Evolutionary conservation across 202 grass and related monocot species (phyloP).

Genomic region (Thinopyrum obtusiflorum): DNA sequence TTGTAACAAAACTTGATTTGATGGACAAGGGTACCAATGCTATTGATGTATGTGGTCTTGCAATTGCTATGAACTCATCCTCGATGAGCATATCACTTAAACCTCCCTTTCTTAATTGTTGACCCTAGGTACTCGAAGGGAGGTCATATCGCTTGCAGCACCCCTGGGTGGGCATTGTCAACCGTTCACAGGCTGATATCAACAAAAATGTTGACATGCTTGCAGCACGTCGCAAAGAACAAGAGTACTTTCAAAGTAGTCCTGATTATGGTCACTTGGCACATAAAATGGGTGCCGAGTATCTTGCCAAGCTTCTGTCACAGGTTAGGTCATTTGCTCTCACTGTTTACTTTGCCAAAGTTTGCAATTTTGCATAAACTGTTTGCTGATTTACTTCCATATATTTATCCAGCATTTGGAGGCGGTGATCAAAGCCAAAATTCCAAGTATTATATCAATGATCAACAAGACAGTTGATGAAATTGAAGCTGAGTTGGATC

Average conservation of each 20-base stretch:
- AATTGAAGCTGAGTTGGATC: slow-evolving; percentile 93
- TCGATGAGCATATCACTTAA: neutral
- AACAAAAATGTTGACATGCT: slow-evolving; percentile 99
- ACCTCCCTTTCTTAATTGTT: neutral
- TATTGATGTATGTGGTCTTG: slow-evolving; percentile 68
- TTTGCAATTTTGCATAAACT: neutral
- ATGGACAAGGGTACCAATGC: slow-evolving; percentile 99
- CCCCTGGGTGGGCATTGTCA: slow-evolving; percentile 97
- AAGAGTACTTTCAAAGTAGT: slow-evolving; percentile 91
- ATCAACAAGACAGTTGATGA: slow-evolving; percentile 99
- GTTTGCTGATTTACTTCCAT: slow-evolving; percentile 26
- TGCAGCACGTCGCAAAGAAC: slow-evolving; percentile 79
- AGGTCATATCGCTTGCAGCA: slow-evolving; percentile 93
- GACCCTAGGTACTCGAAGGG: slow-evolving; percentile 90
- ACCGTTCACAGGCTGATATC: slow-evolving; percentile 99
- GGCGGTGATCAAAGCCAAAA: slow-evolving; percentile 86
- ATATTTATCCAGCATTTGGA: slow-evolving; percentile 83
- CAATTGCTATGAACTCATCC: neutral
- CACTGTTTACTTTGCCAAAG: neutral
- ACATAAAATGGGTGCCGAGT: slow-evolving; percentile 99
- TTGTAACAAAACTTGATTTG: slow-evolving; percentile 97
- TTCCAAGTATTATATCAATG: slow-evolving; percentile 93
- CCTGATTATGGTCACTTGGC: slow-evolving; percentile 91
- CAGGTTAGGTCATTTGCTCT: slow-evolving; percentile 49
- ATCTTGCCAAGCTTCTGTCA: slow-evolving; percentile 95